Conservation (phyloP, 805 yeast genomes). For the Pichia ethanolica region DNA sequence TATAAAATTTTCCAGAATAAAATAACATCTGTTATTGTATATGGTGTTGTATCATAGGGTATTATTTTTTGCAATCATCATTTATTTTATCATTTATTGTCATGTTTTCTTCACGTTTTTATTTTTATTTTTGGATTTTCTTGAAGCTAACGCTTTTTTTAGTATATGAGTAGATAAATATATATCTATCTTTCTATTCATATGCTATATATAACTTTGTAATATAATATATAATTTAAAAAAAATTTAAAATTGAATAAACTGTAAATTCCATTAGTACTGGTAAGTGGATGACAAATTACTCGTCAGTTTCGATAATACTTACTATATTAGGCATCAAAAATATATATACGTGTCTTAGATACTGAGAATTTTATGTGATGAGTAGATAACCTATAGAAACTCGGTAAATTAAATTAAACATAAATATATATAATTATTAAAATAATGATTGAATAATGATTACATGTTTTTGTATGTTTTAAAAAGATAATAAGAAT, state of each 20-base stretch:
- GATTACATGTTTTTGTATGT: too few species aligned
- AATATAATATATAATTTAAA: conserved; percentile 1
- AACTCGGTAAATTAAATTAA: too few species aligned
- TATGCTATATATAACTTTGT: not conserved
- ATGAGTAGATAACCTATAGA: too few species aligned
- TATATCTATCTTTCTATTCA: not conserved
- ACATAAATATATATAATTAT: too few species aligned
- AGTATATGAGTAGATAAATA: not conserved
- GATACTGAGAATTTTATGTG: too few species aligned
- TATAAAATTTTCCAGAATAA: conserved; percentile 4
- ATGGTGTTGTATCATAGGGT: not conserved
- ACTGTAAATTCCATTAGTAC: not conserved
- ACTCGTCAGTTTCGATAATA: too few species aligned
- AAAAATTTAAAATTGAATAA: not conserved
- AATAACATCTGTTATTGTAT: not conserved
- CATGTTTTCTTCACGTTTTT: not conserved
- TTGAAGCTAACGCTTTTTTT: not conserved
- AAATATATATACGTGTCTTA: too few species aligned
- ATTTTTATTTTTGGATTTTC: not conserved
- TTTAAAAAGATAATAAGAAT: too few species aligned
- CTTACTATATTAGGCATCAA: too few species aligned
- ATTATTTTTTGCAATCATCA: not conserved
- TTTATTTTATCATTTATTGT: not conserved
- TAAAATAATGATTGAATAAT: too few species aligned
- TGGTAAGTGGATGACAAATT: too few species aligned